These are phyloP conservation scores for Sclerotinia glacialis DNA, from an alignment of 2,329 filamentous ascomycete species.

Conservation along the genomic window DNA sequence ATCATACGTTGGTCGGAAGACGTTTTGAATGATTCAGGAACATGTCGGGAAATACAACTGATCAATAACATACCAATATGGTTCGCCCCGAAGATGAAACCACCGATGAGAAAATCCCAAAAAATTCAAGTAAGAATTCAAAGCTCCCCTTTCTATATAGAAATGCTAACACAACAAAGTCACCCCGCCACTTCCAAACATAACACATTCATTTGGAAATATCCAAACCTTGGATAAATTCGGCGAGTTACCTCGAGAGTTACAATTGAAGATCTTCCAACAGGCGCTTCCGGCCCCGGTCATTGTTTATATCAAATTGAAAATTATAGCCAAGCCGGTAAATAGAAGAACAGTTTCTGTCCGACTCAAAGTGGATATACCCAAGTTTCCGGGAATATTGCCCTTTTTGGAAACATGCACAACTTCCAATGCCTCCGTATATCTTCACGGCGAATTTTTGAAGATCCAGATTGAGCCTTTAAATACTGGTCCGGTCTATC, in stretches of 20 bases:
- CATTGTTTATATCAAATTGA: not conserved
- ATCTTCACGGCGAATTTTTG: not conserved
- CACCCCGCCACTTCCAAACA: not conserved
- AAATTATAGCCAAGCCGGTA: no score
- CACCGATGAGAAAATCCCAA: not conserved
- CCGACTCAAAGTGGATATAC: no score
- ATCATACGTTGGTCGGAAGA: no score
- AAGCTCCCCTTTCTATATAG: accelerated
- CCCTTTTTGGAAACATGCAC: not conserved
- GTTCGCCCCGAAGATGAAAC: no score
- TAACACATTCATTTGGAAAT: no score
- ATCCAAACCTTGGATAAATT: not conserved
- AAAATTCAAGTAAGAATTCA: no score
- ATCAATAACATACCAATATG: not conserved
- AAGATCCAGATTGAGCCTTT: not conserved
- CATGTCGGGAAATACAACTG: not conserved
- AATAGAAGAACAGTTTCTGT: no score
- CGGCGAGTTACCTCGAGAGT: not conserved
- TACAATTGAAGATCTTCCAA: not conserved
- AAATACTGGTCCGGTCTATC: not conserved
- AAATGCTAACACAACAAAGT: not conserved
- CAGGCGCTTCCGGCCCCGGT: not conserved
- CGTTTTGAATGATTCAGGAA: not conserved
- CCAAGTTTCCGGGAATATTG: no score
- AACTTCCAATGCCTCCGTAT: not conserved